Evolutionary conservation across 805 yeast genomes (phyloP).

Genomic region (Tetrapisispora pingtungensis): DNA sequence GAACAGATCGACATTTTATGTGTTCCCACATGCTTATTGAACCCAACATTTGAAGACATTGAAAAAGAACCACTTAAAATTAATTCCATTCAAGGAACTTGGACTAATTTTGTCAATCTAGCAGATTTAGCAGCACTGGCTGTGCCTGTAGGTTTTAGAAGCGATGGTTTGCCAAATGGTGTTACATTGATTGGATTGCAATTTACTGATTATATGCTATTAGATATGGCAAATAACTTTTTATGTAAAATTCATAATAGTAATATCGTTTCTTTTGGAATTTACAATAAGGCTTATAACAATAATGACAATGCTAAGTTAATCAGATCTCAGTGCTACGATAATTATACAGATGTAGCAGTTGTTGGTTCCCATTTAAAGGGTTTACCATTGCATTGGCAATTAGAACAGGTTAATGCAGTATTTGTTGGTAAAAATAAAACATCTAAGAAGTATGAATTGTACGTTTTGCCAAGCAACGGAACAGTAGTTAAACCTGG

Average conservation of each 20-base stretch:
- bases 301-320: conserved; percentile 8
- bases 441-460: conserved; percentile 60
- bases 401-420: conserved; percentile 76
- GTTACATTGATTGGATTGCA: conserved; percentile 73
- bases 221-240: conserved; percentile 71
- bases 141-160: conserved; percentile 79
- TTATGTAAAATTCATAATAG: conserved; percentile 22
- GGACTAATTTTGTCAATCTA: conserved; percentile 92
- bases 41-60: conserved; percentile 70
- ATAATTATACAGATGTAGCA: conserved; percentile 53
- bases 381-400: conserved; percentile 92
- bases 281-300: background rate
- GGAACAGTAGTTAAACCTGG: conserved; percentile 92
- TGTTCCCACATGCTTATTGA: conserved; percentile 91
- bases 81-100: conserved; percentile 93
- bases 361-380: conserved; percentile 94
- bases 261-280: background rate
- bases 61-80: conserved; percentile 67
- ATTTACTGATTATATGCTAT: conserved; percentile 80
- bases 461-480: conserved; percentile 71
- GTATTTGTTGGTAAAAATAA: conserved; percentile 51
- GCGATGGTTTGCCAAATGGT: conserved; percentile 86
- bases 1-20: conserved; percentile 60
- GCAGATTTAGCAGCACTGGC: conserved; percentile 91
- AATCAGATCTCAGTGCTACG: conserved; percentile 18